A percentile compares a stretch with the other conserved stretches of the same genome.
Evolutionary conservation across 352 stramenopile species (phyloP).

Genomic region (Plasmopara halstedii): DNA sequence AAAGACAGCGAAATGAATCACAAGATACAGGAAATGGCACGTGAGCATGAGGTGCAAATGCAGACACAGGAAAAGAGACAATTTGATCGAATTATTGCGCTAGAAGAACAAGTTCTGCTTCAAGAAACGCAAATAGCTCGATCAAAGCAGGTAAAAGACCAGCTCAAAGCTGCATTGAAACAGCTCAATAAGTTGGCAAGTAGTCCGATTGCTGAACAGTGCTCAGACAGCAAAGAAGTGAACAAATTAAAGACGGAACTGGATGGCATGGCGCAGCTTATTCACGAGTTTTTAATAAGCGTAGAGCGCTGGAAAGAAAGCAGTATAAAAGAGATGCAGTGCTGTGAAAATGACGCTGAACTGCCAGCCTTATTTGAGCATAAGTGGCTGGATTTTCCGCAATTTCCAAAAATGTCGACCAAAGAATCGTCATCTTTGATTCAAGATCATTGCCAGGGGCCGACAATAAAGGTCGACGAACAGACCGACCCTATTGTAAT

Average conservation of each 20-base stretch:
- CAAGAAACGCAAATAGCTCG: constrained; percentile 26
- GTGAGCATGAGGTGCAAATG: constrained; percentile 16
- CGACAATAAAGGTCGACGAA: constrained; percentile 1
- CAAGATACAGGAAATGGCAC: constrained; percentile 8
- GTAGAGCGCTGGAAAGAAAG: constrained; percentile 48
- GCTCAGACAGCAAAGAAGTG: constrained; percentile 4
- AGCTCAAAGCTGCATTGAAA: constrained; percentile 20
- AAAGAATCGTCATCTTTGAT: constrained; percentile 3
- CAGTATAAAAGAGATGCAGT: constrained; percentile 33
- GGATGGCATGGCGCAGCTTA: constrained; percentile 28
- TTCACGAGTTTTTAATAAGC: constrained; percentile 39
- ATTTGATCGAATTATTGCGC: constrained; percentile 9
- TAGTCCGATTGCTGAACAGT: constrained; percentile 2
- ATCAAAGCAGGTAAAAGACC: constrained; percentile 31
- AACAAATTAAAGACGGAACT: constrained; percentile 25
- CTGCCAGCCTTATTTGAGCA: constrained; percentile 33
- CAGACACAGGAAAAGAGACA: constrained; percentile 21
- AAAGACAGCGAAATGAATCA: constrained; percentile 19
- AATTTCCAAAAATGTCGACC: constrained; percentile 20
- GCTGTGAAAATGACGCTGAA: constrained; percentile 21
- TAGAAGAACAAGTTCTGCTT: constrained; percentile 26
- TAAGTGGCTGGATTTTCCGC: constrained; percentile 52
- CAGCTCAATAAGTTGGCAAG: constrained; percentile 13
- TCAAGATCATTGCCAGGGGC: background rate
- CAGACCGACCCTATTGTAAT: constrained; percentile 32